These are phyloP conservation scores for Fusarium sublunatum DNA, from an alignment of 2,329 filamentous ascomycete genomes.

Conservation along the genomic window DNA sequence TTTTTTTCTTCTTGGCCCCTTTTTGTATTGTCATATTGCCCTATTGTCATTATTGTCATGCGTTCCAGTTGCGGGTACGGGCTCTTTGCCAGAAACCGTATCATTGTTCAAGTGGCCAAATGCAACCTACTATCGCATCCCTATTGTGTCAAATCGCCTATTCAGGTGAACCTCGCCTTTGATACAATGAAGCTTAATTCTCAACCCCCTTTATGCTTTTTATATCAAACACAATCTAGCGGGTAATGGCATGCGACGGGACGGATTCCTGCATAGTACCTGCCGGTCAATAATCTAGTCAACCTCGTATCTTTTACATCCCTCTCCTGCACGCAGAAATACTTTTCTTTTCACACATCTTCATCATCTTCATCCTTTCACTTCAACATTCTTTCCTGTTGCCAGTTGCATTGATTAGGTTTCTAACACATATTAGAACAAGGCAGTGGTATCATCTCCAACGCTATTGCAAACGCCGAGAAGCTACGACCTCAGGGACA, in stretches of 20 bases:
- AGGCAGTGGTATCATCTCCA: constrained; percentile 83
- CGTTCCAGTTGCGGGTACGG: too few species aligned
- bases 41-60: not conserved
- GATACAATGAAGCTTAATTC: not conserved
- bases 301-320: not conserved
- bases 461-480: constrained; percentile 89
- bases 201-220: not conserved
- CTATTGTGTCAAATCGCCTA: not conserved
- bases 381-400: not conserved
- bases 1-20: not conserved
- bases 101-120: not conserved
- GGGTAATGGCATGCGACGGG: constrained; percentile 12
- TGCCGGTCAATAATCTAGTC: constrained; percentile 2
- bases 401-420: not conserved
- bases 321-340: not conserved
- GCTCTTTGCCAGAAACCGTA: not conserved
- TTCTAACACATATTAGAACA: constrained; percentile 44
- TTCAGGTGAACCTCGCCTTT: constrained; percentile 2
- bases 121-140: not conserved
- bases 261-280: constrained; percentile 10
- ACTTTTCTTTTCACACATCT: not conserved
- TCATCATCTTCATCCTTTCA: not conserved
- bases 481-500: constrained; percentile 74
- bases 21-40: too few species aligned
- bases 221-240: constrained; percentile 1